Evolutionary conservation across 202 grass and related monocot species (phyloP).

Genomic region (Eragrostis tef): DNA sequence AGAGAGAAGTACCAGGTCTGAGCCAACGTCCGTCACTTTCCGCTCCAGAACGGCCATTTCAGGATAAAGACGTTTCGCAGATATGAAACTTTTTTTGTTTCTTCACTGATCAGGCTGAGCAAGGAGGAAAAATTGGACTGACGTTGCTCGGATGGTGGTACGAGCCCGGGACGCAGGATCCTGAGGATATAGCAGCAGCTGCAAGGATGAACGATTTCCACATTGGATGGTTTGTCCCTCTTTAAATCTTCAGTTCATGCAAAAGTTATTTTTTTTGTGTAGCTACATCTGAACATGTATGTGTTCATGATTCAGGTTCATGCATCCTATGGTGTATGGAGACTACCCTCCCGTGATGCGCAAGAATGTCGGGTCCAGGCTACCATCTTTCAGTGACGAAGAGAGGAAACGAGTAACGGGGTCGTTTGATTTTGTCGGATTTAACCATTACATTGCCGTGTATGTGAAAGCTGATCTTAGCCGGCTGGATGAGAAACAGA

Average conservation of each 20-base stretch:
- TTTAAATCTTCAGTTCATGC: background rate
- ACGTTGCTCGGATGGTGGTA: conserved; percentile 79
- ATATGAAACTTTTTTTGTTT: background rate
- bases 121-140: conserved; percentile 81
- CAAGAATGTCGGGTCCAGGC: conserved; percentile 65
- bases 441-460: conserved; percentile 69
- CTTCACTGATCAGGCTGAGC: conserved; percentile 55
- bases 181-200: conserved; percentile 77
- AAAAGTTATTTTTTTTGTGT: background rate
- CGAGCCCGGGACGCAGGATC: conserved; percentile 56
- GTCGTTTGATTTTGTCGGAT: conserved; percentile 84
- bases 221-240: conserved; percentile 76
- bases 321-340: conserved; percentile 79
- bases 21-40: background rate
- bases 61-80: background rate
- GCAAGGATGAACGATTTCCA: conserved; percentile 87
- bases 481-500: conserved; percentile 43
- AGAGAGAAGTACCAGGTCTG: conserved; percentile 84
- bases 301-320: conserved; percentile 53
- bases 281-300: conserved; percentile 1
- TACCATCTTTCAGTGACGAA: conserved; percentile 63
- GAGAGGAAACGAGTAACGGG: conserved; percentile 54
- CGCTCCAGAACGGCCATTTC: background rate
- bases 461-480: conserved; percentile 63
- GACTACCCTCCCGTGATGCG: conserved; percentile 80